phyloP scores from a whole-genome alignment of 441 rosid species.

The Omphalea diandra region DNA sequence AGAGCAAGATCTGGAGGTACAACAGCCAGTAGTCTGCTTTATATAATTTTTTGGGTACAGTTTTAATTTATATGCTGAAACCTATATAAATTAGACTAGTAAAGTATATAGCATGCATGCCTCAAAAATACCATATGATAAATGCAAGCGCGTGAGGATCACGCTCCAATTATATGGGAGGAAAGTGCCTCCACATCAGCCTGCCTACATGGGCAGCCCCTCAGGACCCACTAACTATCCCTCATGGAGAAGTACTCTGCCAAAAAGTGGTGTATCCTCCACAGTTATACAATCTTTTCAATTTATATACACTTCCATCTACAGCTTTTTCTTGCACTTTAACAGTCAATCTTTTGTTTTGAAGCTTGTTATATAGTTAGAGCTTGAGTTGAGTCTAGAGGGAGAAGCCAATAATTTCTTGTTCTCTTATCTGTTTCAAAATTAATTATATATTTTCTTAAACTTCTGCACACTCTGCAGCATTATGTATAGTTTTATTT shows the following conservation, averaged over 20 bases:
- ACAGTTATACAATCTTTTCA: neutral
- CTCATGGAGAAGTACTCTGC: neutral
- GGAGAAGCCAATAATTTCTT: no score
- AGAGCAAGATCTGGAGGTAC: neutral
- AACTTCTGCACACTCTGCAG: no score
- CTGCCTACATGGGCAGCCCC: neutral
- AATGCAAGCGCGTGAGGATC: neutral
- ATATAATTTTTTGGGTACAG: neutral
- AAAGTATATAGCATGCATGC: neutral
- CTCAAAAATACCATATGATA: neutral
- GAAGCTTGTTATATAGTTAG: no score
- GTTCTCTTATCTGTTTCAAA: no score
- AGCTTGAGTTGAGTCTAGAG: no score
- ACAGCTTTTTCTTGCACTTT: neutral
- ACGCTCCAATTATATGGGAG: constrained; percentile 12
- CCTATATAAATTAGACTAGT: neutral
- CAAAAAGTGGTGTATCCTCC: neutral
- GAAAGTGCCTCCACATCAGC: constrained; percentile 24
- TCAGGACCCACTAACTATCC: no score
- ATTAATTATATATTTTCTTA: no score
- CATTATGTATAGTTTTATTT: no score
- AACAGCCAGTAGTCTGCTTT: neutral
- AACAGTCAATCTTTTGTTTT: no score
- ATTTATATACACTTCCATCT: neutral
- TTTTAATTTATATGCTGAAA: neutral